phyloP scores from a whole-genome alignment of 768 basidiomycete species.

The Naganishia vishniacii region DNA sequence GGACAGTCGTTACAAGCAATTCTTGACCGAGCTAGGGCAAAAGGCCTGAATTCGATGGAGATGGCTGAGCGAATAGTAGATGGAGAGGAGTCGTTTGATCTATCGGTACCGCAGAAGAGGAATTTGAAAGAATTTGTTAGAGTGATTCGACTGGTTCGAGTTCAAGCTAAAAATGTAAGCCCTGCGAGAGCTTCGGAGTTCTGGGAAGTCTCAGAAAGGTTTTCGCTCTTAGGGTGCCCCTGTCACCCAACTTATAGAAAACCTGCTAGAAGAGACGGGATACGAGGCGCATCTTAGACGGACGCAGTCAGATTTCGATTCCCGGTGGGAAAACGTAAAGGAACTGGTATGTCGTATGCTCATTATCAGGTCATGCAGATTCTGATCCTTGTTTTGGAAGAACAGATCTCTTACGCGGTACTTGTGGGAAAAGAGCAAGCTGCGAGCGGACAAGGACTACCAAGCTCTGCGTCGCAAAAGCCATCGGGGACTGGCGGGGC shows the following conservation, averaged over 20 bases:
- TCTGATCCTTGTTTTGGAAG: not conserved
- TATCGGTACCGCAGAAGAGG: constrained; percentile 62
- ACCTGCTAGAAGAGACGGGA: constrained; percentile 57
- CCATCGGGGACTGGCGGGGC: not conserved
- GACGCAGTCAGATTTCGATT: constrained; percentile 63
- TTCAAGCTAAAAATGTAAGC: constrained; percentile 56
- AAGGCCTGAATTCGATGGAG: constrained; percentile 57
- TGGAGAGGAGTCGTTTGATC: constrained; percentile 56
- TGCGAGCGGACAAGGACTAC: not conserved
- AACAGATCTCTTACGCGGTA: constrained; percentile 45
- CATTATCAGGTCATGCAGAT: not conserved
- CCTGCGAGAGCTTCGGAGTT: not conserved
- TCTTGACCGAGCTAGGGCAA: constrained; percentile 54
- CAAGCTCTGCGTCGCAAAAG: not conserved
- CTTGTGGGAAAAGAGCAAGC: constrained; percentile 51
- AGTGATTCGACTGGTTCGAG: constrained; percentile 55
- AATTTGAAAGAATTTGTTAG: constrained; percentile 62
- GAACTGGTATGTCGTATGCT: constrained; percentile 54
- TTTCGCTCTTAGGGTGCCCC: constrained; percentile 53
- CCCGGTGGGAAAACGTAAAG: constrained; percentile 77
- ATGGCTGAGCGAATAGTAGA: constrained; percentile 63
- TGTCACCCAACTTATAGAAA: constrained; percentile 62
- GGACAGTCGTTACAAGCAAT: constrained; percentile 61
- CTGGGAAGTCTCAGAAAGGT: not conserved
- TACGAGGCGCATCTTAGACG: constrained; percentile 67